phyloP scores from a whole-genome alignment of 257 asterid species.

The Lithospermum erythrorhizon region DNA sequence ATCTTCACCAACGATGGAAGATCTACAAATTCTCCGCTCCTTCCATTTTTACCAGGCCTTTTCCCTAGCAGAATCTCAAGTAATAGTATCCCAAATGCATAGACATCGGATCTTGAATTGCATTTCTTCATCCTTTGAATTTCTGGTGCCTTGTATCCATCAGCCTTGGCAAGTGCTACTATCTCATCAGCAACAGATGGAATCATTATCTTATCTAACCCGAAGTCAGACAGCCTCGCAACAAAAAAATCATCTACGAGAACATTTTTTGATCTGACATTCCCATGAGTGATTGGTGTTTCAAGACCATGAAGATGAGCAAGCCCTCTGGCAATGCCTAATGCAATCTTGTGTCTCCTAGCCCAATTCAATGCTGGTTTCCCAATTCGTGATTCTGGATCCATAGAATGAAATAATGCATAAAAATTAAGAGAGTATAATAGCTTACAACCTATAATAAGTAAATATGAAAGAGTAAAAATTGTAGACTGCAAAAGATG shows the following conservation, averaged over 20 bases:
- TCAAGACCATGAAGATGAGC: constrained; percentile 86
- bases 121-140: constrained; percentile 87
- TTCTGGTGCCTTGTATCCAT: constrained; percentile 94
- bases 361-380: constrained; percentile 88
- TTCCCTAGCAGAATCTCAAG: constrained; percentile 81
- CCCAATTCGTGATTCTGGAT: constrained; percentile 72
- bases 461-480: too few species aligned
- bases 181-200: constrained; percentile 76
- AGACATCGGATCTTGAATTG: constrained; percentile 77
- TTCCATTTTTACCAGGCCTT: constrained; percentile 55
- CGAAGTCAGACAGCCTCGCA: constrained; percentile 74
- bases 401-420: not conserved
- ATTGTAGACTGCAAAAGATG: not conserved
- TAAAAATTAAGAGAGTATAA: not conserved
- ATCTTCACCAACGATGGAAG: constrained; percentile 82
- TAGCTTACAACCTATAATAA: too few species aligned
- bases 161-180: constrained; percentile 56
- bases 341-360: constrained; percentile 85
- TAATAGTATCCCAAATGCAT: constrained; percentile 76
- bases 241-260: constrained; percentile 82
- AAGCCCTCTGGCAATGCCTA: constrained; percentile 80
- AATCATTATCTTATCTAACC: constrained; percentile 85
- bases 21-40: constrained; percentile 64
- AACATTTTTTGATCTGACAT: constrained; percentile 65
- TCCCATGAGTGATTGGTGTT: constrained; percentile 83